Evolutionary conservation across 2,329 filamentous ascomycete species (phyloP).

Genomic region (Talaromyces sp.): DNA sequence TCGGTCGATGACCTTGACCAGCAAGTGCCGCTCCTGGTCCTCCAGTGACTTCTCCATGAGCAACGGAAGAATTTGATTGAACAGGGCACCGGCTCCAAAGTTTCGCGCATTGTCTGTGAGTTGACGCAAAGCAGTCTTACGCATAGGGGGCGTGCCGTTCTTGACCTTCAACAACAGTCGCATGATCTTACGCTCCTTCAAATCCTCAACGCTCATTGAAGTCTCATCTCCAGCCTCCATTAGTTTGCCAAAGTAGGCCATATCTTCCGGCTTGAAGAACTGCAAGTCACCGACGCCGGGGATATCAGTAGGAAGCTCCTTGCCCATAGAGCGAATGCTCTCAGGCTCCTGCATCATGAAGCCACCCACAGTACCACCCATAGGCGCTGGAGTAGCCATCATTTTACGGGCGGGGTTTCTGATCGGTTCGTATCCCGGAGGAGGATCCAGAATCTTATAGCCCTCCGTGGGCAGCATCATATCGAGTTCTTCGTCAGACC

Average conservation of each 20-base stretch:
- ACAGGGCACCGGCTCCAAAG: conserved; percentile 90
- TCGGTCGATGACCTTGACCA: conserved; percentile 98
- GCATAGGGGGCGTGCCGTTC: conserved; percentile 97
- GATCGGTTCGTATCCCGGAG: conserved; percentile 86
- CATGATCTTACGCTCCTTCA: conserved; percentile 99
- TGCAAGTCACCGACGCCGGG: conserved; percentile 94
- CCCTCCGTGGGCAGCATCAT: conserved; percentile 87
- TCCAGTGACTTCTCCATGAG: conserved; percentile 98
- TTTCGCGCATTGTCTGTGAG: conserved; percentile 96
- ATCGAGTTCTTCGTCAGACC: conserved; percentile 94
- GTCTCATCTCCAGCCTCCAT: conserved; percentile 94
- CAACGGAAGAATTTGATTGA: conserved; percentile 94
- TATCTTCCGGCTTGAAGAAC: conserved; percentile 98
- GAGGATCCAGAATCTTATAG: conserved; percentile 88
- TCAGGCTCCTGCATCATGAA: conserved; percentile 99
- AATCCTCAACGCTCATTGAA: conserved; percentile 84
- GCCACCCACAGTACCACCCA: conserved; percentile 65
- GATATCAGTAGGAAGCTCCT: conserved; percentile 92
- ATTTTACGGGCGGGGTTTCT: conserved; percentile 75
- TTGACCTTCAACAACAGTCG: conserved; percentile 94
- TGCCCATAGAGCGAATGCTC: conserved; percentile 77
- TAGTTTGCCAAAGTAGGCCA: conserved; percentile 97
- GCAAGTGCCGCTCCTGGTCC: conserved; percentile 94
- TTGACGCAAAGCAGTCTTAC: conserved; percentile 95
- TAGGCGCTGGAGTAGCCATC: conserved; percentile 71